Conservation (phyloP, 2,329 filamentous ascomycete genomes). For the Paecilomyces formosus region DNA sequence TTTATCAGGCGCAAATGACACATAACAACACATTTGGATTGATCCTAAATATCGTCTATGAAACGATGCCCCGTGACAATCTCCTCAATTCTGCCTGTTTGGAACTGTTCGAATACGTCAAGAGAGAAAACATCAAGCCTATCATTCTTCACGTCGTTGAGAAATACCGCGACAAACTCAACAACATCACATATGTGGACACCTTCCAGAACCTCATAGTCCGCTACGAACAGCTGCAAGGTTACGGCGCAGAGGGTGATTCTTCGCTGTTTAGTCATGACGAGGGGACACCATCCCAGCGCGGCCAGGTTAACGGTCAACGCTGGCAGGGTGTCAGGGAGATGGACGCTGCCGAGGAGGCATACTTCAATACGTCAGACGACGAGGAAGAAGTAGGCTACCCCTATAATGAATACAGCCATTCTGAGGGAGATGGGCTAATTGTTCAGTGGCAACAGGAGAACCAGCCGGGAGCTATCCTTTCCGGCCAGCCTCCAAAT, state of each 20-base stretch:
- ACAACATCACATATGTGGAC: constrained; percentile 71
- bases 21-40: constrained; percentile 75
- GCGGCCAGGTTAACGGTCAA: constrained; percentile 47
- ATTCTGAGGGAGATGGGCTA: constrained; percentile 1
- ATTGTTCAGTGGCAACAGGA: constrained; percentile 24
- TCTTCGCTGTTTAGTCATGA: constrained; percentile 61
- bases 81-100: constrained; percentile 87
- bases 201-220: constrained; percentile 71
- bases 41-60: constrained; percentile 73
- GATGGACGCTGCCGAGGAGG: constrained; percentile 77
- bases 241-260: constrained; percentile 58
- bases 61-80: constrained; percentile 87
- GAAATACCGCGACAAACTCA: constrained; percentile 70
- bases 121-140: constrained; percentile 70
- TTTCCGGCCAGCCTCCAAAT: constrained; percentile 40
- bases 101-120: constrained; percentile 88
- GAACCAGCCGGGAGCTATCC: constrained; percentile 29
- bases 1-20: constrained; percentile 78
- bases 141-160: constrained; percentile 78
- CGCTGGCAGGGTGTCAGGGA: constrained; percentile 70
- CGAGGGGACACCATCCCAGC: constrained; percentile 47
- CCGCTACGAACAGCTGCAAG: constrained; percentile 72
- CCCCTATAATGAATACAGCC: constrained; percentile 2
- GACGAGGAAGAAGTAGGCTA: constrained; percentile 62
- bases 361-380: constrained; percentile 88